Base-by-base conservation (phyloP, 2,329 filamentous ascomycete genomes). In the Colletotrichum aenigma region DNA sequence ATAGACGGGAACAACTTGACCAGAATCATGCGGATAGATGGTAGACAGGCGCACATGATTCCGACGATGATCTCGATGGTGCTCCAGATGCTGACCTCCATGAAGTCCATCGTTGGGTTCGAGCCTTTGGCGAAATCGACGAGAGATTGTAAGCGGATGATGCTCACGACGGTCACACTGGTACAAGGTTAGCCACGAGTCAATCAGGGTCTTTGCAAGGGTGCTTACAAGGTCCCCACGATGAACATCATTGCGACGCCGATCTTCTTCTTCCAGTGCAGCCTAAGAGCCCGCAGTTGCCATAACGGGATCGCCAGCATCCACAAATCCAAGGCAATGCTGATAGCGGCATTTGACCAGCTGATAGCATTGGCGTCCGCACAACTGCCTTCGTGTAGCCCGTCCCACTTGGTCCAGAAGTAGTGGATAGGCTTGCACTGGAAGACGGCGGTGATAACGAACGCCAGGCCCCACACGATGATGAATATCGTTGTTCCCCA, bases 351-450 rank as follows among this genome's bases (percentile, higher is more conserved):
- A 36, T 88, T 86, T 5, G 86, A 81, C 87, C 87, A 91, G 0
- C 81, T 84, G 18, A 89, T 81, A 3, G 82, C 80, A 74, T 88
- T 89, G 64, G 86, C 80, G 65, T 88, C 83, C 13, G 88, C 81
- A 77, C 90, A 91, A 5, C 74, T 79, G 1, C 89, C 89, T 3
- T 80, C 36, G 56, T 86, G 83, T 74, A 86, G 78, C 3, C 85
- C 86, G 56, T 88, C 86, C 89, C 89, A 91, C n/a, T 80, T 81
- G 0, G 81, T 84, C 90, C 90, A 92, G 78, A 87, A 88, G 72
- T 84, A 87, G 10, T 79, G 79, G 32, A 91, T 82, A 1, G 89
- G 89, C 21, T 74, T 80, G 81, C 89, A 90, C 74, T 88, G 85
- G 65, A 89, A 87, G 13, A 88, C 78, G 10, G 81, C 84, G 3